Base-by-base conservation (phyloP, 345 rosid species). In the Salix dunnii region DNA sequence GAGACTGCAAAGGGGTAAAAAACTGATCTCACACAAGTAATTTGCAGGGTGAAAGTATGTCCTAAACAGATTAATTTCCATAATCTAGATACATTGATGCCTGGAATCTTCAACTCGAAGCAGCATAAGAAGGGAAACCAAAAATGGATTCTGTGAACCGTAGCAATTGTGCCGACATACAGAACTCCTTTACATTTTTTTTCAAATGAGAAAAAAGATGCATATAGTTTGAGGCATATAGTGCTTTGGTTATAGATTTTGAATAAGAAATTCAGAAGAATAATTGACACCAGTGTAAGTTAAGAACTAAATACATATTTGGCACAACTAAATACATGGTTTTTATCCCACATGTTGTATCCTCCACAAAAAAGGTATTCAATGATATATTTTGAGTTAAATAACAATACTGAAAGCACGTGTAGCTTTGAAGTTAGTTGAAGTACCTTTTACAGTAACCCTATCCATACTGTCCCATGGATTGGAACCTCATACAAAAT, bases 381-480 rank as follows among this genome's bases (percentile, higher is more conserved):
- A n/a, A 55, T 3, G 17, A 55, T 55, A 55, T 27, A 55, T 55
- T 55, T n/a, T n/a, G 27, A 3, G 27, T 9, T 40, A 40, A 9
- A 31, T 8, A 61, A 74, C 40, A 68, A 48, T 61, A 43, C 18
- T 48, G 70, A 74, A 65, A 82, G 83, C 72, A 55, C 77, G 51
- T 60, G 63, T 27, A 74, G 72, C 69, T 71, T 74, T 73, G 9
- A 68, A 82, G 67, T 61, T 23, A 51, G 10, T 25, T 33, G 69
- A 75, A 48, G 38, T 88, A 94, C 97, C 97, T 88, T 89, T 69
- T 87, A 91, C 71, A 90, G 79, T 92, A 97, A 74, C 99, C 99
- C 84, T 90, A 85, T 77, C 97, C 97, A 81, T 89, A 90, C 82
- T 87, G 97, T 79, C 99, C 99, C 95, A 92, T 92, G 62, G 94